A percentile compares a stretch with the other conserved stretches of the same genome.
phyloP scores from a whole-genome alignment of 106 monocot species.

The Dioscorea dumetorum region DNA sequence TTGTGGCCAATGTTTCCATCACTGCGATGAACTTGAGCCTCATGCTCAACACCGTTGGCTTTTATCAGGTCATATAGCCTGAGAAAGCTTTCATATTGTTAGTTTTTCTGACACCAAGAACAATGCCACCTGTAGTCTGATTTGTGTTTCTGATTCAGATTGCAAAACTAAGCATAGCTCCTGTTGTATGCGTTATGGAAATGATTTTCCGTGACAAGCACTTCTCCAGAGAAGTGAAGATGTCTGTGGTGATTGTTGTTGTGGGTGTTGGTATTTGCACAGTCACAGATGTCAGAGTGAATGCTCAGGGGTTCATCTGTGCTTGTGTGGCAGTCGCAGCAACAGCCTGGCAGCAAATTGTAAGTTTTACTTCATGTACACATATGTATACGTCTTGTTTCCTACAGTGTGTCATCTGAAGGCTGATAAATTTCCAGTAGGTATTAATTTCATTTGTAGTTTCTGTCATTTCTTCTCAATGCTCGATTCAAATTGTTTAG shows the following conservation, averaged over 20 bases:
- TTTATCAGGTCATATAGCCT: slow-evolving; percentile 61
- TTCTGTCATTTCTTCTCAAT: too few species aligned
- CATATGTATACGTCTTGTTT: too few species aligned
- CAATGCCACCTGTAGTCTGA: not conserved
- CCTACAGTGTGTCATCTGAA: too few species aligned
- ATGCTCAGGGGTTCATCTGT: slow-evolving; percentile 78
- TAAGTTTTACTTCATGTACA: slow-evolving; percentile 25
- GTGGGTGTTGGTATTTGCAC: slow-evolving; percentile 85
- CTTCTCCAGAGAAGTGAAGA: slow-evolving; percentile 74
- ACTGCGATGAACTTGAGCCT: slow-evolving; percentile 92
- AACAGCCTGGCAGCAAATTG: slow-evolving; percentile 89
- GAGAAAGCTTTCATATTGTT: not conserved
- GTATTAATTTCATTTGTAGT: too few species aligned
- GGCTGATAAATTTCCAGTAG: too few species aligned
- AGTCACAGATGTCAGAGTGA: slow-evolving; percentile 87
- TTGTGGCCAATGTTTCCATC: slow-evolving; percentile 86
- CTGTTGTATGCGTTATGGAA: slow-evolving; percentile 91
- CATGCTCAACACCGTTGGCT: slow-evolving; percentile 95
- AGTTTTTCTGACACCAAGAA: not conserved
- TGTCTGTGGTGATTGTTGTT: slow-evolving; percentile 68
- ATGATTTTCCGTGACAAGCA: slow-evolving; percentile 69
- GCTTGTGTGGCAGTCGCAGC: slow-evolving; percentile 76
- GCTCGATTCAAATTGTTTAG: too few species aligned
- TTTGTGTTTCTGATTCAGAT: slow-evolving; percentile 30
- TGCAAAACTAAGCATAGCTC: slow-evolving; percentile 93